Evolutionary conservation across 139 green algal genomes (phyloP).

Genomic region (Astrephomene gubernaculifera): DNA sequence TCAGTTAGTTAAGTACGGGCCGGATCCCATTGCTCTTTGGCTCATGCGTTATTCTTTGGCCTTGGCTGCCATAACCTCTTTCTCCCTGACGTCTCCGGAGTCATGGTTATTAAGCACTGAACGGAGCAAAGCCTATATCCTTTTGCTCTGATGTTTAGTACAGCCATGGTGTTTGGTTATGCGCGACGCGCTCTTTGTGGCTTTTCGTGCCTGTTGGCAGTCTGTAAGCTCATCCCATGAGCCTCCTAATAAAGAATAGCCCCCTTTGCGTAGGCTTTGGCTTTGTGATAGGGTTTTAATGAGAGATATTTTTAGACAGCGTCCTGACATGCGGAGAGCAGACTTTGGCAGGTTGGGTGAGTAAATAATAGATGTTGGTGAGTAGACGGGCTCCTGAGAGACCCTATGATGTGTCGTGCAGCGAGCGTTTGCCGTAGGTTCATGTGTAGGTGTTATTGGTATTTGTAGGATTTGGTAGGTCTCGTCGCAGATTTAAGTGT

Average conservation of each 20-base stretch:
- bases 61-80: slow-evolving; percentile 7
- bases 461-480: too few relatives aligned
- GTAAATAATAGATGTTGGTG: too few relatives aligned
- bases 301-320: slow-evolving; percentile 1
- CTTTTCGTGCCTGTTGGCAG: too few relatives aligned
- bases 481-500: too few relatives aligned
- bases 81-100: not conserved
- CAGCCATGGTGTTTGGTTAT: slow-evolving; percentile 2
- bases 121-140: slow-evolving; percentile 7
- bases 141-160: slow-evolving; percentile 26
- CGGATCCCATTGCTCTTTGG: not conserved
- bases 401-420: not conserved
- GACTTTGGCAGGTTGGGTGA: slow-evolving; percentile 5
- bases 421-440: slow-evolving; percentile 18
- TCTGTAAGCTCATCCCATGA: too few relatives aligned
- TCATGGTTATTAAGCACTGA: not conserved
- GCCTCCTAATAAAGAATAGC: too few relatives aligned
- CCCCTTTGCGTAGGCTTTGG: slow-evolving; percentile 13
- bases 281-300: too few relatives aligned
- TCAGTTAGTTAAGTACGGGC: not conserved
- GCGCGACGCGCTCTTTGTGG: not conserved
- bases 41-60: slow-evolving; percentile 21
- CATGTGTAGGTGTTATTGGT: too few relatives aligned
- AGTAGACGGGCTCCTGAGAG: not conserved
- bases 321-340: not conserved